Percentiles rank a stretch among this genome's conserved stretches.
These are phyloP conservation scores for Zalaria sp. DNA, from an alignment of 2,329 filamentous ascomycete species.

Conservation along the genomic window DNA sequence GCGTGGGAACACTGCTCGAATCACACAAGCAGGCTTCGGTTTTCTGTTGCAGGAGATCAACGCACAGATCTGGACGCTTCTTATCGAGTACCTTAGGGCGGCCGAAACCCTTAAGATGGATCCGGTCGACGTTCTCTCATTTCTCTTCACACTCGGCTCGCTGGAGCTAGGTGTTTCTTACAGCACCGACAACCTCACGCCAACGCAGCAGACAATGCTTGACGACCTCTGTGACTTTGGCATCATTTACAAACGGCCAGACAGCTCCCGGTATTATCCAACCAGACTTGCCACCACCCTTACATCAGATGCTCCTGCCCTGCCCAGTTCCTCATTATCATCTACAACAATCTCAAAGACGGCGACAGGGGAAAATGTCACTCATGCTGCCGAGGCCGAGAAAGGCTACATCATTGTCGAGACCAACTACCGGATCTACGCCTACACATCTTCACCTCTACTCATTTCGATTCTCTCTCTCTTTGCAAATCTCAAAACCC, in stretches of 20 bases:
- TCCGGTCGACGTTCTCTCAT: constrained; percentile 84
- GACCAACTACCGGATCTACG: constrained; percentile 95
- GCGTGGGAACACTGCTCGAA: constrained; percentile 41
- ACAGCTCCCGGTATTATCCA: constrained; percentile 55
- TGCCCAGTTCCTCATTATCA: constrained; percentile 54
- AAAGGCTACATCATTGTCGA: constrained; percentile 89
- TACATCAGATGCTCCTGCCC: constrained; percentile 59
- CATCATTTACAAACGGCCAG: constrained; percentile 55
- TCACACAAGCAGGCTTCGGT: constrained; percentile 86
- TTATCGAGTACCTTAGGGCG: constrained; percentile 85
- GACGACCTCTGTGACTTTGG: constrained; percentile 83
- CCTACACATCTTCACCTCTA: constrained; percentile 85
- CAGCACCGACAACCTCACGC: constrained; percentile 68
- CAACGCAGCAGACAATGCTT: constrained; percentile 77
- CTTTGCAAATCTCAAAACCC: constrained; percentile 75
- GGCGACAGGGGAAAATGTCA: constrained; percentile 11
- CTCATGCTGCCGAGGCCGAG: constrained; percentile 21
- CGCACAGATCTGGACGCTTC: constrained; percentile 89
- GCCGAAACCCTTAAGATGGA: constrained; percentile 58
- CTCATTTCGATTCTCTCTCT: constrained; percentile 89
- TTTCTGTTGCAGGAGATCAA: constrained; percentile 93
- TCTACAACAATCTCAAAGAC: constrained; percentile 44
- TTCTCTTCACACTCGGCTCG: constrained; percentile 88
- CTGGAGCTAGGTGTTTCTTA: constrained; percentile 87
- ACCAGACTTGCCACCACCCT: constrained; percentile 89